phyloP scores from a whole-genome alignment of 352 stramenopile species.

The Phytophthora citrophthora region DNA sequence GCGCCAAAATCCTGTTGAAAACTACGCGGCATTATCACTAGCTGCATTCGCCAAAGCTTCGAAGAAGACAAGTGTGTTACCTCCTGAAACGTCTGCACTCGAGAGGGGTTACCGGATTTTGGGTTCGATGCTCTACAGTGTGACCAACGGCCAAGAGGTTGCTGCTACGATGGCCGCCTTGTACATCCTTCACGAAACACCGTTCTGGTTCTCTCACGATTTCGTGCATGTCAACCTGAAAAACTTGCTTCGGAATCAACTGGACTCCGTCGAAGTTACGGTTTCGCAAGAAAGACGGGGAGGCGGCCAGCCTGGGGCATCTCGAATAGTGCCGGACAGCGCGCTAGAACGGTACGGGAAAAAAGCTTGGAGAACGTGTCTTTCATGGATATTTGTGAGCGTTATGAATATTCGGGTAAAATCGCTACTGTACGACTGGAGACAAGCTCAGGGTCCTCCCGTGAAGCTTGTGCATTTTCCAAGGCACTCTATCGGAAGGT shows the following conservation, averaged over 20 bases:
- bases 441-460: not conserved
- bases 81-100: constrained; percentile 1
- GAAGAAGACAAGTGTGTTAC: constrained; percentile 2
- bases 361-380: constrained; percentile 1
- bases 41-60: constrained; percentile 21
- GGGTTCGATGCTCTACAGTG: constrained; percentile 18
- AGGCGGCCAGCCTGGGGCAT: not conserved
- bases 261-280: not conserved
- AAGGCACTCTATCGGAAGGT: not conserved
- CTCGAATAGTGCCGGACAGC: not conserved
- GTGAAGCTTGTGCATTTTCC: not conserved
- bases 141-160: constrained; percentile 24
- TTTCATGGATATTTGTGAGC: constrained; percentile 24
- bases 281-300: not conserved
- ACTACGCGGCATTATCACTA: constrained; percentile 11
- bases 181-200: constrained; percentile 15
- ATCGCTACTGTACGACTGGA: not conserved
- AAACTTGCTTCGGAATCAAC: not conserved
- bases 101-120: constrained; percentile 21
- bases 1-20: constrained; percentile 30
- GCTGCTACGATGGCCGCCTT: constrained; percentile 23
- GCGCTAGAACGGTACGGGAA: constrained; percentile 19
- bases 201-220: constrained; percentile 33
- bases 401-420: constrained; percentile 4
- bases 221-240: not conserved